Base-by-base conservation (phyloP, 768 basidiomycete species). In the Coprinopsis sp. region DNA sequence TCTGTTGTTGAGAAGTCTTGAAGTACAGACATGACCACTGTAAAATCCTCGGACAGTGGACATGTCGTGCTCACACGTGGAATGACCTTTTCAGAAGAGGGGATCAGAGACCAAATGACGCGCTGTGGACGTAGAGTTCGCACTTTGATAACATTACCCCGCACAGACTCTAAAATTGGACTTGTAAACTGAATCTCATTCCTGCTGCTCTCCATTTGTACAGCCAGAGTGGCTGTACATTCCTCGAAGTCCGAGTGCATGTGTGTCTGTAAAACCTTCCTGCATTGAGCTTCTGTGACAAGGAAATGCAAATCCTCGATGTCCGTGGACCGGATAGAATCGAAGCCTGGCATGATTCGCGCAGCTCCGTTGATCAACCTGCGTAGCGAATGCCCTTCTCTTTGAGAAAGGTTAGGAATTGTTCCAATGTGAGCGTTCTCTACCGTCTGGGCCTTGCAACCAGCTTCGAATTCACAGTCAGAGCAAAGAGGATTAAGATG, bases 401-500 rank as follows among this genome's bases (percentile, higher is more conserved):
- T 65, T 29, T 73, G 59, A n/a, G 72, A 72, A 14, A 78, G 65
- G 54, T 77, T 75, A 0, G 74, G 72, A 47, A 75, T 74, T 16
- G 56, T 63, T 33, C 76, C 75, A 11, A 78, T 51, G 38, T 59
- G 58, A 4, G 70, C 69, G 29, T 68, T 57, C n/a, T 59, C 45
- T 13, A 68, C 39, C 10, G 72, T 63, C 16, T 58, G 62, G 12
- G 52, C 33, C 50, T 61, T 60, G 47, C 75, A 77, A 18, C 64
- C 64, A 6, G 56, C 21, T 42, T 68, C 60, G 50, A 64, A 77
- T 8, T 64, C 65, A 49, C 76, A 78, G 3, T 64, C 62, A 14
- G 64, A 65, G 49, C 76, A 78, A 6, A 72, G 57, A 6, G 76
- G 73, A 29, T 78, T 78, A 36, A 71, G 69, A 54, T 77, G 74